These are phyloP conservation scores for Paracamarosporium sp. DNA, from an alignment of 2,329 filamentous ascomycete species.

Conservation along the genomic window DNA sequence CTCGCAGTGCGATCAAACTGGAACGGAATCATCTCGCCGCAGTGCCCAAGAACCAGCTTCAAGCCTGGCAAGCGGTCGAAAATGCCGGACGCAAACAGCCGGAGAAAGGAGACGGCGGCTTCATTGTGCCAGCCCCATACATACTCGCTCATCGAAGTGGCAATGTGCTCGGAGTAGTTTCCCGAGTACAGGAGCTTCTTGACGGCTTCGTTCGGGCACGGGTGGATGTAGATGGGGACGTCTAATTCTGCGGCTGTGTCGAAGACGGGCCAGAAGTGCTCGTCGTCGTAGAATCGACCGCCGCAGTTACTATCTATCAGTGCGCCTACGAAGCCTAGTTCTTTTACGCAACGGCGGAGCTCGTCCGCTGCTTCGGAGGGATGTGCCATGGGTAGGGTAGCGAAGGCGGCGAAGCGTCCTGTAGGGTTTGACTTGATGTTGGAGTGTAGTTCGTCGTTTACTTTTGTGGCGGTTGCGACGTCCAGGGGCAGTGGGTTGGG, in stretches of 20 bases:
- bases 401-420: slow-evolving; percentile 51
- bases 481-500: not conserved
- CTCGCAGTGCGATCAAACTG: slow-evolving; percentile 54
- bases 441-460: slow-evolving; percentile 43
- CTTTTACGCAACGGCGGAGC: slow-evolving; percentile 46
- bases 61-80: slow-evolving; percentile 62
- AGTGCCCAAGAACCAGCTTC: slow-evolving; percentile 62
- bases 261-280: slow-evolving; percentile 51
- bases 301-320: slow-evolving; percentile 52
- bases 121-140: slow-evolving; percentile 63
- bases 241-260: slow-evolving; percentile 44
- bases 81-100: slow-evolving; percentile 58
- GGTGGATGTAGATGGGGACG: slow-evolving; percentile 54
- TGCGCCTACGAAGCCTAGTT: slow-evolving; percentile 55
- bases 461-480: not conserved
- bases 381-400: slow-evolving; percentile 47
- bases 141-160: slow-evolving; percentile 39
- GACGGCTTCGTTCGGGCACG: slow-evolving; percentile 50
- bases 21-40: slow-evolving; percentile 63
- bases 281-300: slow-evolving; percentile 55
- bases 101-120: slow-evolving; percentile 55
- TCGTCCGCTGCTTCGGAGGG: slow-evolving; percentile 45
- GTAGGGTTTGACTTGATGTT: slow-evolving; percentile 31
- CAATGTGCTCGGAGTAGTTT: slow-evolving; percentile 42
- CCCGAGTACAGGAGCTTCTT: slow-evolving; percentile 62